These are phyloP conservation scores for Sporothrix euskadiensis DNA, from an alignment of 2,329 filamentous ascomycete genomes.

Conservation along the genomic window DNA sequence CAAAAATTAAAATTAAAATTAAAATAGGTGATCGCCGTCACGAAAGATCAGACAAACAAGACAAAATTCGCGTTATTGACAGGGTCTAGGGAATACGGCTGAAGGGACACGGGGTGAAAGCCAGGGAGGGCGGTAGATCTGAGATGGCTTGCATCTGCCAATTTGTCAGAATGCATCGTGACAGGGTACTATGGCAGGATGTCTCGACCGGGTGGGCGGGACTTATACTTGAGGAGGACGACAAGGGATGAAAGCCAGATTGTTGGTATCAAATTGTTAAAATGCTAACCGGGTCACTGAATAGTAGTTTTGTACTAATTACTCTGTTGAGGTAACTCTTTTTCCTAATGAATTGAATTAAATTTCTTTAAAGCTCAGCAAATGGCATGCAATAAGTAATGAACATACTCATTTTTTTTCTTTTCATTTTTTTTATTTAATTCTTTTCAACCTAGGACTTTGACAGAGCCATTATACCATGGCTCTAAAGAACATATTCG, in stretches of 20 bases:
- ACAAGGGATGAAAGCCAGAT: background rate
- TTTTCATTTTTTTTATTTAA: too few relatives aligned
- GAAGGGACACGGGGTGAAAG: background rate
- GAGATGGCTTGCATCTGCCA: conserved; percentile 17
- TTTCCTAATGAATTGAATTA: too few relatives aligned
- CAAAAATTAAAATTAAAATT: background rate
- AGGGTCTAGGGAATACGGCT: background rate
- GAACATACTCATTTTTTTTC: too few relatives aligned
- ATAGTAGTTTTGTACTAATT: too few relatives aligned
- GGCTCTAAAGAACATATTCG: too few relatives aligned
- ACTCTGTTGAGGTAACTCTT: too few relatives aligned
- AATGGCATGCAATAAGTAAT: too few relatives aligned
- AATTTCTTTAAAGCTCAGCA: too few relatives aligned
- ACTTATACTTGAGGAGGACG: background rate
- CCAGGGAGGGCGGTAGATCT: background rate
- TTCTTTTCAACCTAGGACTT: too few relatives aligned
- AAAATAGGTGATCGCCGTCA: background rate
- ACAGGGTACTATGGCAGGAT: background rate
- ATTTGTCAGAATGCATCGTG: conserved; percentile 3
- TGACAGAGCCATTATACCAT: too few relatives aligned
- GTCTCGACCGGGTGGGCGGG: background rate
- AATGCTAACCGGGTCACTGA: background rate
- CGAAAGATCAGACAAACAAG: background rate
- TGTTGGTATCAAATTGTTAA: background rate
- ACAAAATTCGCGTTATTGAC: background rate